Evolutionary conservation across 2,329 filamentous ascomycete genomes (phyloP), one percentile per base, ranked within the genome.

Genomic region (Neonectria magnoliae): DNA sequence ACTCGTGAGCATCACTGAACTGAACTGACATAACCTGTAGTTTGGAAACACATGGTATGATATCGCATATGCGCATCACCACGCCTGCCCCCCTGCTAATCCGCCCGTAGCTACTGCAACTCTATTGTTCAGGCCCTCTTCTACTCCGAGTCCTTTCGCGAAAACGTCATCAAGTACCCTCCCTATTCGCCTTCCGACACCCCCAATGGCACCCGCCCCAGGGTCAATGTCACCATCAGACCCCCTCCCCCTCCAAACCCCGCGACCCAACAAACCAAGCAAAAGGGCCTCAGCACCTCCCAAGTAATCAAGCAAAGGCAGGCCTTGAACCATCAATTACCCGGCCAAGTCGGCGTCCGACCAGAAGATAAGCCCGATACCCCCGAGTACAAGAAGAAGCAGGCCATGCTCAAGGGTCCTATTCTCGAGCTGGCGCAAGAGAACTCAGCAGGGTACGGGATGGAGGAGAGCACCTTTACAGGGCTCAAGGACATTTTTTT

Each of bases 61-160:
- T 50, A n/a, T 45, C 48, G 51, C 38, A 57, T 33, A 36, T 65
- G 61, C 53, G 42, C 57, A 27, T 18, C 51, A 33, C 51, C 52
- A n/a, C 50, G 57, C 31, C 55, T 41, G 33, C 18, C 52, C 9
- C 36, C 31, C 16, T 44, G 48, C 70, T 78, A 50, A 78, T 72
- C 38, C 38, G 20, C 13, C 10, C 41, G 44, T 80, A 98, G 95
- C 79, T 99, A 99, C 81, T 97, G 93, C 83, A 99, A 99, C 81
- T 99, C 96, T 14, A 97, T 99, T 75, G 88, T 99, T 63, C 96
- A 99, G 83, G 97, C 94, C 74, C 89, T 99, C 62, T 99, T 97
- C 82, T 97, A 97, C 82, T 98, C 95, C 20, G 91, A 93, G 48
- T 90, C 93, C 33, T 99, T 99, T 80, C 93, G 96, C 81, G 91